Evolutionary conservation across 208 protist genomes (phyloP).

Genomic region (Trypanosoma lewisi): DNA sequence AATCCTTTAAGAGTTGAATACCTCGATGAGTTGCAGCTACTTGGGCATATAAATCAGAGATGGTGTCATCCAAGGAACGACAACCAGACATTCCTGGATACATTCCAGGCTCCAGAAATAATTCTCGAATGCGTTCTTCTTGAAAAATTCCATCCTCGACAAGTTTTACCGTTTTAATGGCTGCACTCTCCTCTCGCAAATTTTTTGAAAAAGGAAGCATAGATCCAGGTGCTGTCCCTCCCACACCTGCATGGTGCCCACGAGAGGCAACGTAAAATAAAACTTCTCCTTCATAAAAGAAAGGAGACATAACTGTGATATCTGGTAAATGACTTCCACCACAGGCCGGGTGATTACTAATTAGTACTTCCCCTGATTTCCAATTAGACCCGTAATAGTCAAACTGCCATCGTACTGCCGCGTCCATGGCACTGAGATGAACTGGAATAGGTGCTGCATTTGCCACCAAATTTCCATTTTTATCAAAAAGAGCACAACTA

Average conservation of each 20-base stretch:
- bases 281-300: conserved; percentile 55
- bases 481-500: conserved; percentile 85
- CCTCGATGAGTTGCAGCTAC: conserved; percentile 92
- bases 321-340: conserved; percentile 96
- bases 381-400: conserved; percentile 49
- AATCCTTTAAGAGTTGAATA: conserved; percentile 81
- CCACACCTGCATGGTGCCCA: conserved; percentile 97
- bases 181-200: conserved; percentile 92
- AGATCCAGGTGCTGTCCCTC: conserved; percentile 93
- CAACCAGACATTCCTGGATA: conserved; percentile 61
- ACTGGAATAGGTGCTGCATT: conserved; percentile 97
- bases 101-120: conserved; percentile 78
- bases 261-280: conserved; percentile 93
- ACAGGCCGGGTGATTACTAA: conserved; percentile 93
- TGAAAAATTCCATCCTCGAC: conserved; percentile 86
- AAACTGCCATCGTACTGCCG: conserved; percentile 87
- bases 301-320: conserved; percentile 95
- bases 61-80: conserved; percentile 89
- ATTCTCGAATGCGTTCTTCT: conserved; percentile 79
- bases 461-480: conserved; percentile 92
- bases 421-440: conserved; percentile 94
- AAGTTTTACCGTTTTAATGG: conserved; percentile 92
- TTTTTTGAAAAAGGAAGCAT: conserved; percentile 94
- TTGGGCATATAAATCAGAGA: conserved; percentile 93
- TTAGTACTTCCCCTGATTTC: conserved; percentile 90